Conservation (phyloP, 352 stramenopile genomes). For the Aphanomyces cochlioides region DNA sequence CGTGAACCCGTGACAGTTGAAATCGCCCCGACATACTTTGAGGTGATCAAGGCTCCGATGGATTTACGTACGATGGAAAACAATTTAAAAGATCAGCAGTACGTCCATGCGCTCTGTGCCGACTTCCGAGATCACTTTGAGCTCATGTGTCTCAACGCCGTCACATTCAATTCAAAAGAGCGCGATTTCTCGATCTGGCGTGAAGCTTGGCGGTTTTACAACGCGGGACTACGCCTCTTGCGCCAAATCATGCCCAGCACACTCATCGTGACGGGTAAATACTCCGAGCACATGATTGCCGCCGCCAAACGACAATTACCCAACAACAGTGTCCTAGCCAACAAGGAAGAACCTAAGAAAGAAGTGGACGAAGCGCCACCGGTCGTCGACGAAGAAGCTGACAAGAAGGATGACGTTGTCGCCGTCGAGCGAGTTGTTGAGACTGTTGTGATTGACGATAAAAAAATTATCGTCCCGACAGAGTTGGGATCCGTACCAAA, state of each 20-base stretch:
- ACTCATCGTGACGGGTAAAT: conserved; percentile 34
- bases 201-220: conserved; percentile 90
- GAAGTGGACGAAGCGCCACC: background rate
- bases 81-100: conserved; percentile 65
- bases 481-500: conserved; percentile 54
- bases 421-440: background rate
- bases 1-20: conserved; percentile 90
- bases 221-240: conserved; percentile 67
- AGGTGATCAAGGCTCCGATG: conserved; percentile 91
- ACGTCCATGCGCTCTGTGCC: conserved; percentile 68
- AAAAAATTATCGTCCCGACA: conserved; percentile 49
- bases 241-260: conserved; percentile 53
- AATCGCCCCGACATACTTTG: conserved; percentile 91
- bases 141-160: conserved; percentile 93
- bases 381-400: background rate
- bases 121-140: conserved; percentile 91
- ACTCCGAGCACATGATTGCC: conserved; percentile 44
- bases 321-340: conserved; percentile 57
- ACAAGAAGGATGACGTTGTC: conserved; percentile 1
- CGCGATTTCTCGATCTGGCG: conserved; percentile 89
- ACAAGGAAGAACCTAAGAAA: conserved; percentile 28
- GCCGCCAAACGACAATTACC: conserved; percentile 71
- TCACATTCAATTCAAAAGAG: conserved; percentile 93
- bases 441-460: background rate
- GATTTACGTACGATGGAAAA: conserved; percentile 87